A percentile compares a stretch with the other conserved stretches of the same genome.
These are phyloP conservation scores for Mycena leptocephala DNA, from an alignment of 768 basidiomycete species.

Conservation along the genomic window DNA sequence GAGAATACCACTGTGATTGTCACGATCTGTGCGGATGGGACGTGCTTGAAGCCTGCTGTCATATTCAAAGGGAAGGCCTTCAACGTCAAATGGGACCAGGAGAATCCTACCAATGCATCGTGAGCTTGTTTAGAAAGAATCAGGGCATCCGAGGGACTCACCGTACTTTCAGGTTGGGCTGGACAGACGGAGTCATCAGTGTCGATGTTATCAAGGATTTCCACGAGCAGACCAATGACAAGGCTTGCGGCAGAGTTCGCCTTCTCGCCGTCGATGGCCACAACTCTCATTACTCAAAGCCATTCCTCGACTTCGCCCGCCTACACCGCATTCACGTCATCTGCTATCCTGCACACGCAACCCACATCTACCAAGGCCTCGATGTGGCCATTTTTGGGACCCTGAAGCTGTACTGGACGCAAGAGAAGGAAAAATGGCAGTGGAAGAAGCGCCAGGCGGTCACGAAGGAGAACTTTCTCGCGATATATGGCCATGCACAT, in stretches of 20 bases:
- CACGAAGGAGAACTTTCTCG: constrained; percentile 48
- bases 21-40: constrained; percentile 59
- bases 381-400: constrained; percentile 35
- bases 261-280: constrained; percentile 66
- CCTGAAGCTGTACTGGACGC: constrained; percentile 34
- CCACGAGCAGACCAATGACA: constrained; percentile 54
- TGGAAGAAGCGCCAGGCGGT: constrained; percentile 33
- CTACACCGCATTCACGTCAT: constrained; percentile 56
- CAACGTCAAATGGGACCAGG: constrained; percentile 54
- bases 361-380: constrained; percentile 42
- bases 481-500: constrained; percentile 43
- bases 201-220: constrained; percentile 58
- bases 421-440: constrained; percentile 35
- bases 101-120: constrained; percentile 59
- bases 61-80: constrained; percentile 59
- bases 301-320: constrained; percentile 56
- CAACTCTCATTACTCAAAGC: constrained; percentile 56
- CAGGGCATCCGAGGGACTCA: neutral
- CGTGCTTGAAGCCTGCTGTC: constrained; percentile 51
- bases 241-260: constrained; percentile 45
- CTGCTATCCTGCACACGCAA: constrained; percentile 64
- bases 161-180: constrained; percentile 49
- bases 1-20: constrained; percentile 56
- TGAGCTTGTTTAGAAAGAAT: constrained; percentile 40
- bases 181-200: constrained; percentile 55